Base-by-base conservation (phyloP, 2,329 filamentous ascomycete species). In the Fonsecaea pugnacius region DNA sequence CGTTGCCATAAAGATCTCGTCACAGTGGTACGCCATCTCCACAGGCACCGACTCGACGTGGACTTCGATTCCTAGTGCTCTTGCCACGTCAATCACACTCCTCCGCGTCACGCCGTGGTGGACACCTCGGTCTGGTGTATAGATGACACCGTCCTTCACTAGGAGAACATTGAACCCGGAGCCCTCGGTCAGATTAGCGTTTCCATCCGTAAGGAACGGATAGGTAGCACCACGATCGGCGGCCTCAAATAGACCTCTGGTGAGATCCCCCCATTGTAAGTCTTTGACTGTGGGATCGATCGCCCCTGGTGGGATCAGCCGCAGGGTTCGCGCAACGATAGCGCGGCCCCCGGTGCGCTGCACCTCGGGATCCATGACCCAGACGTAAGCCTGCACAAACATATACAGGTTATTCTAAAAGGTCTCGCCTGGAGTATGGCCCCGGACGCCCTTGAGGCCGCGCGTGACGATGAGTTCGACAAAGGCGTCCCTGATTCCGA, bases 221-320 rank as follows among this genome's bases (percentile, higher is more conserved):
- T 83, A 83, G 0, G 65, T 70, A 0, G 81, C 80, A 0, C 77
- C 80, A 0, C 82, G 78, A 65, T 84, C 82, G 0, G 65, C 57
- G 0, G 81, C 81, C 70, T 84, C 83, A 32, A 81, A 76, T 62
- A 84, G 68, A 0, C 75, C 80, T 0, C 81, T 73, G 1, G 74
- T 77, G 1, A 83, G 70, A 70, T 84, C 82, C 1, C 81, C 80
- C 82, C 81, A 84, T 61, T 84, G 79, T 16, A 82, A 71, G 66
- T 83, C 83, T 75, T 84, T 84, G 33, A 84, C 73, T 0, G 81
- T 83, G 0, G 82, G 82, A 66, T 84, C 82, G 3, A 84, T 79
- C 0, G 78, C 73, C 0, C 80, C 81, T 0, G 80, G 79, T 0
- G 82, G 79, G 0, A 75, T 74, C 1, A 81, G 72, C 1, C 79